Evolutionary conservation across 768 basidiomycete genomes (phyloP).

Genomic region (Boletus reticulatus): DNA sequence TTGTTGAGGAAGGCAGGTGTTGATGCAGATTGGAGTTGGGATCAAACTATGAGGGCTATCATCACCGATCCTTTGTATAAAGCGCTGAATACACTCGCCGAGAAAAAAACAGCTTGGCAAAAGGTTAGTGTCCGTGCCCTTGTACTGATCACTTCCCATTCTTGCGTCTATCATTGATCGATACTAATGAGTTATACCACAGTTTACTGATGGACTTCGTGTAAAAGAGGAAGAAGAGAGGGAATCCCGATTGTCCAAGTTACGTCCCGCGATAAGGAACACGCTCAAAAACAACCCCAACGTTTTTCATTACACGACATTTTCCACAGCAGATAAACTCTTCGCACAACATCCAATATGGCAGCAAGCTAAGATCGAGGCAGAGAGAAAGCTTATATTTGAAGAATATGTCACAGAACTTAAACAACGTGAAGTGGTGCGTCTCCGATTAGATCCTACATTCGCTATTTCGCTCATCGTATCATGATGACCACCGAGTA

Average conservation of each 20-base stretch:
- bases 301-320: slow-evolving; percentile 91
- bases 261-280: slow-evolving; percentile 83
- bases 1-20: slow-evolving; percentile 87
- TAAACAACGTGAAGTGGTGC: slow-evolving; percentile 84
- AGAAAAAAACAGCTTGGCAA: slow-evolving; percentile 93
- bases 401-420: slow-evolving; percentile 89
- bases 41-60: slow-evolving; percentile 95
- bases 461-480: slow-evolving; percentile 4
- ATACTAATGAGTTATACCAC: slow-evolving; percentile 8
- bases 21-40: slow-evolving; percentile 95
- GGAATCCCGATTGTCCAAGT: slow-evolving; percentile 77
- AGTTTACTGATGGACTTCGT: slow-evolving; percentile 74
- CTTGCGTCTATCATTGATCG: neutral
- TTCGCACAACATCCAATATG: slow-evolving; percentile 90
- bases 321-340: slow-evolving; percentile 81
- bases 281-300: slow-evolving; percentile 85
- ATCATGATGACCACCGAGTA: slow-evolving; percentile 28
- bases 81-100: slow-evolving; percentile 87
- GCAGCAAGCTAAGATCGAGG: slow-evolving; percentile 81
- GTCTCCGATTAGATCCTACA: slow-evolving; percentile 27
- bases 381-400: slow-evolving; percentile 84
- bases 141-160: neutral
- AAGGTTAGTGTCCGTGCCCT: slow-evolving; percentile 53
- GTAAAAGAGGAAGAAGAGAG: slow-evolving; percentile 85
- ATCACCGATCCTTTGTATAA: slow-evolving; percentile 98